Conservation (phyloP, 805 yeast genomes). For the Candida andamanensis region DNA sequence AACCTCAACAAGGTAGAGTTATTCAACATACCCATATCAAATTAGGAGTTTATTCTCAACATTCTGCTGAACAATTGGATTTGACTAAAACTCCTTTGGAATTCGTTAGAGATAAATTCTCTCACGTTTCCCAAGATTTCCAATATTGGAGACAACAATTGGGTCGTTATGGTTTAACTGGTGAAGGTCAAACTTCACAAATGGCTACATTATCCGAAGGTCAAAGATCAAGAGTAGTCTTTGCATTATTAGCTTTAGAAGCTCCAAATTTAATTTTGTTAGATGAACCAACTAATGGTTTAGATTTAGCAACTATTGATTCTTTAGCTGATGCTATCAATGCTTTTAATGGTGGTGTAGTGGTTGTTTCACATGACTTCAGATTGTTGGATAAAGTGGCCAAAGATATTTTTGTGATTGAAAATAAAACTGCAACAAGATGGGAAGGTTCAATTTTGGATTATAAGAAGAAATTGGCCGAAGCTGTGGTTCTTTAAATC, state of each 20-base stretch:
- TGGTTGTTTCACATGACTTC: slow-evolving; percentile 98
- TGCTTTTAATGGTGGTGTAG: slow-evolving; percentile 95
- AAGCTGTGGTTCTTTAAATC: slow-evolving; percentile 64
- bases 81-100: slow-evolving; percentile 92
- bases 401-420: slow-evolving; percentile 94
- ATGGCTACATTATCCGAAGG: slow-evolving; percentile 99
- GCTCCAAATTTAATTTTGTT: slow-evolving; percentile 88
- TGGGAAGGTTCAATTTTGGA: slow-evolving; percentile 92
- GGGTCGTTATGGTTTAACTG: slow-evolving; percentile 97
- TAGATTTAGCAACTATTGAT: slow-evolving; percentile 97
- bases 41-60: slow-evolving; percentile 98
- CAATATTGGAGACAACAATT: slow-evolving; percentile 98
- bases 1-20: slow-evolving; percentile 90
- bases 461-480: slow-evolving; percentile 92
- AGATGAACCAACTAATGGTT: slow-evolving; percentile 99
- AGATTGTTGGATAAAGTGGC: slow-evolving; percentile 96
- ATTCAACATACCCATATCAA: slow-evolving; percentile 96
- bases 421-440: slow-evolving; percentile 89
- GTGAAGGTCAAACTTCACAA: slow-evolving; percentile 97
- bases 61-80: slow-evolving; percentile 97
- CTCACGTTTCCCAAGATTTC: slow-evolving; percentile 90
- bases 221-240: slow-evolving; percentile 98
- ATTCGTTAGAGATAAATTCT: slow-evolving; percentile 92
- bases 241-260: slow-evolving; percentile 92
- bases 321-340: slow-evolving; percentile 96